Percentiles rank a stretch among this genome's conserved stretches.
Conservation (phyloP, 257 asterid genomes). For the Nemophila menziesii region DNA sequence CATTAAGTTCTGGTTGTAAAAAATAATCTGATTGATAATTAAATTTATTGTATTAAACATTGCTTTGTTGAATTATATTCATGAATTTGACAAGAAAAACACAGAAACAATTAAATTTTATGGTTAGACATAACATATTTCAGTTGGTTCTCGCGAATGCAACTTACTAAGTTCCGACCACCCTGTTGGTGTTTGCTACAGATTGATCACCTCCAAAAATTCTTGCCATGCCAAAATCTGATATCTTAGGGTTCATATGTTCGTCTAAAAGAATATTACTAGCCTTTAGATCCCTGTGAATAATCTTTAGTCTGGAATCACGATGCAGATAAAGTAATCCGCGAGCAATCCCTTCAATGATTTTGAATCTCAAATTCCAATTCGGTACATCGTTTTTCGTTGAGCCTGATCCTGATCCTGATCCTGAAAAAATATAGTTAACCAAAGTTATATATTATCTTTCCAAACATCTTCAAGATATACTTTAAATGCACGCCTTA, state of each 20-base stretch:
- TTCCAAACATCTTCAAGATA: too few relatives aligned
- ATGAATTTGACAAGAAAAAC: too few relatives aligned
- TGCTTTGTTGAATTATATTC: too few relatives aligned
- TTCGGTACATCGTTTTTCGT: background rate
- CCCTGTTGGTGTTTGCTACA: slow-evolving; percentile 7
- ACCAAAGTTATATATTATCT: too few relatives aligned
- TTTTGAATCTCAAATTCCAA: slow-evolving; percentile 7
- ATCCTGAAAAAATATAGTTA: background rate
- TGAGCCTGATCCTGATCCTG: too few relatives aligned
- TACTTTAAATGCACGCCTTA: background rate
- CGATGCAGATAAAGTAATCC: slow-evolving; percentile 15
- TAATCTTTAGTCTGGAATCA: slow-evolving; percentile 5
- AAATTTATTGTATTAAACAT: background rate
- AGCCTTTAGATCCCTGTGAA: slow-evolving; percentile 2
- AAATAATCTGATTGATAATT: background rate
- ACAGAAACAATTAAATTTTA: too few relatives aligned
- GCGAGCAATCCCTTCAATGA: slow-evolving; percentile 13
- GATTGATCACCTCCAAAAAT: slow-evolving; percentile 12
- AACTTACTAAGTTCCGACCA: slow-evolving; percentile 11
- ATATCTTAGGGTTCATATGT: slow-evolving; percentile 4
- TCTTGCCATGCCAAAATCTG: slow-evolving; percentile 12
- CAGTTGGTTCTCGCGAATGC: background rate
- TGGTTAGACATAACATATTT: background rate
- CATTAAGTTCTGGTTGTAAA: too few relatives aligned
- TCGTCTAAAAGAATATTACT: slow-evolving; percentile 3